These are phyloP conservation scores for Umbilicaria muhlenbergii DNA, from an alignment of 495 filamentous ascomycete genomes.

Conservation along the genomic window DNA sequence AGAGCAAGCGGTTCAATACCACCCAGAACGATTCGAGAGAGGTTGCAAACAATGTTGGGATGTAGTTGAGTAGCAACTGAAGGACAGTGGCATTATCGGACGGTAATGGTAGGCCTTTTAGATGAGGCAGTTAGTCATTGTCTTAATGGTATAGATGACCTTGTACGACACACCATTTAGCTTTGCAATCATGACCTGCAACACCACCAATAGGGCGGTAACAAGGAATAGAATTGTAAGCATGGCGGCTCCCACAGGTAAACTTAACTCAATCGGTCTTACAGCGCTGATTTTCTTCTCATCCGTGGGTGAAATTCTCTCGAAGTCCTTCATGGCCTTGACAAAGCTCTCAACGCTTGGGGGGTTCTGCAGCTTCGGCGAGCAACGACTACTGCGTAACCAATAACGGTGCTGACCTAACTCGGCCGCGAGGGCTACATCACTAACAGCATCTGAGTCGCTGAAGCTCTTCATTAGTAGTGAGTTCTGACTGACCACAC, in stretches of 20 bases:
- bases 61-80: conserved; percentile 27
- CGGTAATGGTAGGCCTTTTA: conserved; percentile 23
- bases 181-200: background rate
- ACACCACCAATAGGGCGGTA: background rate
- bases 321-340: background rate
- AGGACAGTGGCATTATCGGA: conserved; percentile 18
- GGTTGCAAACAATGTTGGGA: conserved; percentile 28
- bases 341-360: too few species aligned
- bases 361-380: too few species aligned
- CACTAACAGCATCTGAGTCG: too few species aligned
- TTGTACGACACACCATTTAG: background rate
- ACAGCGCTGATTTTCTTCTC: background rate
- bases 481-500: background rate
- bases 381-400: too few species aligned
- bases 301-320: background rate
- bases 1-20: conserved; percentile 25
- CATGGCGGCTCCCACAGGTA: background rate
- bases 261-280: conserved; percentile 1
- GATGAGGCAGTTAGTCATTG: background rate
- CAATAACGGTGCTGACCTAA: too few species aligned
- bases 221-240: background rate
- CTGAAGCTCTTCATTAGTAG: background rate
- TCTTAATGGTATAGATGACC: background rate
- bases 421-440: too few species aligned
- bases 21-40: conserved; percentile 30